Base-by-base conservation (phyloP, 2,329 filamentous ascomycete species). In the Phialocephala subalpina region DNA sequence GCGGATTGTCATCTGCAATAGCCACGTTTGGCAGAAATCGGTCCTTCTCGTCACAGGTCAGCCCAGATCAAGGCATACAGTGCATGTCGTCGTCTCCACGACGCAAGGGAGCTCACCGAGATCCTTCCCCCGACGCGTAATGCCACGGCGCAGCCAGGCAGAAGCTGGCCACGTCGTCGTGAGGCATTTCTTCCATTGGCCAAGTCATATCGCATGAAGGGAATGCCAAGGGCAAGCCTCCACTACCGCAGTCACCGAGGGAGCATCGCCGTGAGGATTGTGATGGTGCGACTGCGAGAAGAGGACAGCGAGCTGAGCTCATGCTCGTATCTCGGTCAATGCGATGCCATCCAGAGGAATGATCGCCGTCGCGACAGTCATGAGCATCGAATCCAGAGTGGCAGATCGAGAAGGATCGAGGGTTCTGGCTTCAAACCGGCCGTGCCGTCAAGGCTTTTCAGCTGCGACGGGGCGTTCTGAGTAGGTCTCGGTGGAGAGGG, bases 331-430 rank as follows among this genome's bases (percentile, higher is more conserved):
- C n/a, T 72, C 36, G 58, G 52, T 42, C 33, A 67, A 70, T 71
- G 20, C 45, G 40, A 67, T 58, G 33, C 60, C 14, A 27, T 64
- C 40, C 35, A 69, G 57, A 69, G 65, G 42, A 64, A 66, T 64
- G 33, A 68, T 72, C 63, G 63, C 59, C 49, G 49, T 67, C 55
- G 62, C 58, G 53, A 64, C 18, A 66, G 49, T 65, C 25, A 68
- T 60, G 49, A 69, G 60, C 14, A 72, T 72, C 60, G 60, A 70
- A 64, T 67, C 57, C n/a, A 70, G 49, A 70, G 67, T 61, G 45
- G 67, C 36, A 67, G 58, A 70, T 72, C 62, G n/a, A n/a, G n/a
- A n/a, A n/a, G n/a, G n/a, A n/a, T n/a, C n/a, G 58, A 69, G 69
- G 59, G 61, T 70, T 69, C 27, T 63, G 49, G 60, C 62, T 69